Evolutionary conservation across 1,139 yeast species (phyloP).

Genomic region (Hansenula lynferdii): DNA sequence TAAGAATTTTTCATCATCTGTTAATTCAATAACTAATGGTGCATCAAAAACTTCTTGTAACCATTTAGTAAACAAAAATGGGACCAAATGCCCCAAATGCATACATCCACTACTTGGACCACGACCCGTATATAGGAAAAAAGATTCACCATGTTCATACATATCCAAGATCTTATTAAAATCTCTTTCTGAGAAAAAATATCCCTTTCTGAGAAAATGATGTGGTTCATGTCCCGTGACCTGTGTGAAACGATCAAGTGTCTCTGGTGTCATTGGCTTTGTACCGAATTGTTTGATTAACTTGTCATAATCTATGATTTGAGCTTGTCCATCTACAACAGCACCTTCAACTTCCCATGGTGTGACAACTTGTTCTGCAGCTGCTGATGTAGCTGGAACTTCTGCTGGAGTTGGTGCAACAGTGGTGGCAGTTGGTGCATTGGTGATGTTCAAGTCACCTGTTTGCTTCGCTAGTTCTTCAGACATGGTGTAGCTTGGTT

Average conservation of each 20-base stretch:
- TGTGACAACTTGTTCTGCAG: constrained; percentile 65
- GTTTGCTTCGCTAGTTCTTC: neutral
- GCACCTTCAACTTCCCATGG: constrained; percentile 99
- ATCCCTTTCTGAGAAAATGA: constrained; percentile 84
- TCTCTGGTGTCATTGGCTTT: constrained; percentile 60
- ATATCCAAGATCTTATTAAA: constrained; percentile 72
- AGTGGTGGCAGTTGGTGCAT: too few relatives aligned
- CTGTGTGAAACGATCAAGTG: constrained; percentile 65
- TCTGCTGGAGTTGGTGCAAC: too few relatives aligned
- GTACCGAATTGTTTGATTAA: constrained; percentile 89
- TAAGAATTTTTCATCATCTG: constrained; percentile 96
- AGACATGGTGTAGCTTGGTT: neutral
- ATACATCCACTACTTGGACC: constrained; percentile 95
- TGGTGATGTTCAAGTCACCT: neutral
- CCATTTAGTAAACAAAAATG: constrained; percentile 96
- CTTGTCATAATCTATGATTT: constrained; percentile 87
- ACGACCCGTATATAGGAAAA: constrained; percentile 95
- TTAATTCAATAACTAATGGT: constrained; percentile 92
- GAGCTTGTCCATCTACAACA: constrained; percentile 86
- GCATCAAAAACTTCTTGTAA: constrained; percentile 96
- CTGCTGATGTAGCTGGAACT: neutral
- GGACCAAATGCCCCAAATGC: constrained; percentile 98
- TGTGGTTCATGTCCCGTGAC: constrained; percentile 95
- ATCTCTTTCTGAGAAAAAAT: constrained; percentile 92
- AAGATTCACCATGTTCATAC: constrained; percentile 92